phyloP scores from a whole-genome alignment of 2,329 filamentous ascomycete species.

The Talaromyces sp. region DNA sequence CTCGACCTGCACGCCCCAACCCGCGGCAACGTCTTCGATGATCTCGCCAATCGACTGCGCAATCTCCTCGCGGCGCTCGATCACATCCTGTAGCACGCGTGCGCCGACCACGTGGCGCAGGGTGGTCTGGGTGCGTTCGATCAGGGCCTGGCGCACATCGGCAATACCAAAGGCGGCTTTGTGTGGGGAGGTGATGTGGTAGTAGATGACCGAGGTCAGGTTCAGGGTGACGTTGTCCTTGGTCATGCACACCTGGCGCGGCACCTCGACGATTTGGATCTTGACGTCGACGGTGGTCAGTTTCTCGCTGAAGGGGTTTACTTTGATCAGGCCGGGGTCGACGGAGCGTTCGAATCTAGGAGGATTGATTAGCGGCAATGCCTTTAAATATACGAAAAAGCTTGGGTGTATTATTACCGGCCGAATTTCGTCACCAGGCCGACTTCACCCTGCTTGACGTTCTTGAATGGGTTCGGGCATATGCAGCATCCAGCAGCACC shows the following conservation, averaged over 20 bases:
- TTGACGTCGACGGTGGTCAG: constrained; percentile 95
- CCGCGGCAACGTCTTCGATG: constrained; percentile 88
- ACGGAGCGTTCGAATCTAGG: constrained; percentile 82
- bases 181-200: constrained; percentile 91
- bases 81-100: constrained; percentile 92
- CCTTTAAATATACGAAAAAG: no score
- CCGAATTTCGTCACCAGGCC: constrained; percentile 95
- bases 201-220: constrained; percentile 97
- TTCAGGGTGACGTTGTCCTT: constrained; percentile 97
- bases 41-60: constrained; percentile 93
- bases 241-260: constrained; percentile 96
- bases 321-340: constrained; percentile 92
- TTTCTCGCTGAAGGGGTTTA: constrained; percentile 90
- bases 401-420: no score
- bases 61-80: constrained; percentile 95
- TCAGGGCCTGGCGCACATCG: constrained; percentile 90
- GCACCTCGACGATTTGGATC: constrained; percentile 96
- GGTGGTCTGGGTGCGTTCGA: constrained; percentile 97
- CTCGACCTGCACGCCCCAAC: constrained; percentile 95
- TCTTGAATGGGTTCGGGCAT: constrained; percentile 90
- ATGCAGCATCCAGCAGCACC: constrained; percentile 90
- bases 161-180: constrained; percentile 95
- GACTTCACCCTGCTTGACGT: constrained; percentile 86
- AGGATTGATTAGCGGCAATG: not conserved
- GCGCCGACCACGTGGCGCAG: constrained; percentile 94